Conservation (phyloP, 2,329 filamentous ascomycete genomes). For the Laburnicola sp. region DNA sequence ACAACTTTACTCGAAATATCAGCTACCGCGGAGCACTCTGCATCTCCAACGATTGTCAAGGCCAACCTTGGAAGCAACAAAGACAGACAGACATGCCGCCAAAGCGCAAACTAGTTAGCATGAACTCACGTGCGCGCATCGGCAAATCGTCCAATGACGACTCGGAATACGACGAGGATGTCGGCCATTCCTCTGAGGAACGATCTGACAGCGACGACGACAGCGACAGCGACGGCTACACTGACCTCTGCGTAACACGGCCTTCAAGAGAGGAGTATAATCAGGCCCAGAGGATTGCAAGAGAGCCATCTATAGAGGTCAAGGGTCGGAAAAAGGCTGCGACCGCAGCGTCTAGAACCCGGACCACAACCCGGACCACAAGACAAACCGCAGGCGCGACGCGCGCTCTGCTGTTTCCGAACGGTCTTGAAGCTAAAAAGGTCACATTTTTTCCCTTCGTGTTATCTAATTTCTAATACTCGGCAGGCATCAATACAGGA, state of each 20-base stretch:
- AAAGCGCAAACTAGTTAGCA: conserved; percentile 14
- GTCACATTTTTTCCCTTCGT: neutral
- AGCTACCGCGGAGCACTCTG: neutral
- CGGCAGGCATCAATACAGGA: neutral
- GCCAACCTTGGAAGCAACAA: conserved; percentile 18
- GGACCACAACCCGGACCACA: neutral
- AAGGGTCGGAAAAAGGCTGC: neutral
- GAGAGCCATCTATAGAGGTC: neutral
- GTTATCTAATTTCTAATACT: neutral
- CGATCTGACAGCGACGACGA: conserved; percentile 8
- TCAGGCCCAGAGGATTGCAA: neutral
- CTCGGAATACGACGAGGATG: conserved; percentile 19
- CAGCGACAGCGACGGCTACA: conserved; percentile 10
- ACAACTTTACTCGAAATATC: neutral
- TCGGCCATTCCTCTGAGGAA: conserved; percentile 10
- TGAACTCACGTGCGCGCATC: conserved; percentile 29
- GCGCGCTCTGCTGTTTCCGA: neutral
- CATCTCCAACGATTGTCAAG: neutral
- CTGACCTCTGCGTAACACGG: conserved; percentile 1
- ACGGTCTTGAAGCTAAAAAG: neutral
- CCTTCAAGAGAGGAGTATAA: neutral
- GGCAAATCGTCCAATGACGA: conserved; percentile 24
- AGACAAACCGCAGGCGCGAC: neutral
- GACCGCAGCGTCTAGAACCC: neutral
- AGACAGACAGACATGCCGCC: conserved; percentile 16